Conservation (phyloP, 2,329 filamentous ascomycete species). For the Dissoconium aciculare region DNA sequence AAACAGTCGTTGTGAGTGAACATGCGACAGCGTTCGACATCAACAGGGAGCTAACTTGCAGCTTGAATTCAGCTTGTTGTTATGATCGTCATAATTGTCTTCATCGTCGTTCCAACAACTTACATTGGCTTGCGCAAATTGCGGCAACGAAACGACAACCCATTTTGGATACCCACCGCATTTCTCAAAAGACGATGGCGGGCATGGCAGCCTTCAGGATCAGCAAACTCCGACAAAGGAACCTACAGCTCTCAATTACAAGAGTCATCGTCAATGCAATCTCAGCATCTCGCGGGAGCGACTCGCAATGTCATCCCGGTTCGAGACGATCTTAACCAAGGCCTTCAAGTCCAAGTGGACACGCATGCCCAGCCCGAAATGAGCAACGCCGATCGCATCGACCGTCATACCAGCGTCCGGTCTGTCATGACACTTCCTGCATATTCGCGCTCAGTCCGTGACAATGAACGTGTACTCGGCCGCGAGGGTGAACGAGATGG, state of each 20-base stretch:
- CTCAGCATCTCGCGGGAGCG: conserved; percentile 14
- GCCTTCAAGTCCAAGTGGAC: conserved; percentile 15
- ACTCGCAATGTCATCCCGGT: conserved; percentile 14
- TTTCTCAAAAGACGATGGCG: conserved; percentile 23
- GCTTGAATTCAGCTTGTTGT: too few species aligned
- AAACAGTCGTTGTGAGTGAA: too few species aligned
- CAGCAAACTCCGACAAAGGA: conserved; percentile 13
- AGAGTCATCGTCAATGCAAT: conserved; percentile 14
- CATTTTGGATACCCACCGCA: conserved; percentile 20
- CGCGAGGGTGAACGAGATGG: conserved; percentile 83
- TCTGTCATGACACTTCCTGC: conserved; percentile 89
- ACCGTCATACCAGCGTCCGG: conserved; percentile 71
- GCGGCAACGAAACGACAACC: conserved; percentile 13
- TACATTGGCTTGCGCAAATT: too few species aligned
- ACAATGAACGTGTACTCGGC: conserved; percentile 68
- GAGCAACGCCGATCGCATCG: conserved; percentile 37
- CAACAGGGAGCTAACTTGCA: too few species aligned
- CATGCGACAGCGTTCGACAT: too few species aligned
- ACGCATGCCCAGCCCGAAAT: conserved; percentile 9
- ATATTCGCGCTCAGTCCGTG: conserved; percentile 58
- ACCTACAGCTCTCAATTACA: conserved; percentile 21
- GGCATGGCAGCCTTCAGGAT: conserved; percentile 17
- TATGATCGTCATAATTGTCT: too few species aligned
- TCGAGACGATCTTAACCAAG: conserved; percentile 10
- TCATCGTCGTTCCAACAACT: too few species aligned